Conservation (phyloP, 2,329 filamentous ascomycete genomes). For the Paracorniculantispora psalliotae region DNA sequence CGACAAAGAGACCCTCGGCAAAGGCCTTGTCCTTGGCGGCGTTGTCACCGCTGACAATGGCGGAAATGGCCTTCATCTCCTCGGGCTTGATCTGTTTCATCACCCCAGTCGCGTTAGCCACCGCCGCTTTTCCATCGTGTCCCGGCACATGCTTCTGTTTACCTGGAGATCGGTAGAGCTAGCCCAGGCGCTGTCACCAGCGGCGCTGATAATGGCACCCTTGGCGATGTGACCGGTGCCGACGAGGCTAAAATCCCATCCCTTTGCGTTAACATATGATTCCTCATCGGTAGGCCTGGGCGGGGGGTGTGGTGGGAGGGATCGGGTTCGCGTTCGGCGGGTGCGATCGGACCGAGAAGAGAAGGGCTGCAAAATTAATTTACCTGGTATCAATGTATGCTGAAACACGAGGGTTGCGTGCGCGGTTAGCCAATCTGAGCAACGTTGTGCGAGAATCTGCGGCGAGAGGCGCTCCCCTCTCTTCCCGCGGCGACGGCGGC, state of each 20-base stretch:
- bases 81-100: conserved; percentile 34
- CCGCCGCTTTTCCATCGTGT: neutral
- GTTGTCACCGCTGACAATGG: conserved; percentile 42
- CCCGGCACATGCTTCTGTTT: conserved; percentile 27
- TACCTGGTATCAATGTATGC: conserved; percentile 51
- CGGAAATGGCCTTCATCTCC: conserved; percentile 55
- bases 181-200: conserved; percentile 79
- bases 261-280: conserved; percentile 18
- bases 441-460: conserved; percentile 15
- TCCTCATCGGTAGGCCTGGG: neutral
- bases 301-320: neutral
- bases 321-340: neutral
- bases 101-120: neutral
- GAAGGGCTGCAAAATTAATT: conserved; percentile 13
- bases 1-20: conserved; percentile 68
- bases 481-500: neutral
- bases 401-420: conserved; percentile 22
- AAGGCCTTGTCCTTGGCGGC: conserved; percentile 61
- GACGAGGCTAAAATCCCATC: conserved; percentile 61
- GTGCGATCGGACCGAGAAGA: neutral
- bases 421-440: conserved; percentile 17
- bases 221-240: conserved; percentile 75
- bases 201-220: conserved; percentile 76
- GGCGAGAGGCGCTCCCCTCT: conserved; percentile 22
- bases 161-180: conserved; percentile 66